A percentile compares a stretch with the other conserved stretches of the same genome.
These are phyloP conservation scores for Malus sieversii DNA, from an alignment of 306 rosid species.

Conservation along the genomic window DNA sequence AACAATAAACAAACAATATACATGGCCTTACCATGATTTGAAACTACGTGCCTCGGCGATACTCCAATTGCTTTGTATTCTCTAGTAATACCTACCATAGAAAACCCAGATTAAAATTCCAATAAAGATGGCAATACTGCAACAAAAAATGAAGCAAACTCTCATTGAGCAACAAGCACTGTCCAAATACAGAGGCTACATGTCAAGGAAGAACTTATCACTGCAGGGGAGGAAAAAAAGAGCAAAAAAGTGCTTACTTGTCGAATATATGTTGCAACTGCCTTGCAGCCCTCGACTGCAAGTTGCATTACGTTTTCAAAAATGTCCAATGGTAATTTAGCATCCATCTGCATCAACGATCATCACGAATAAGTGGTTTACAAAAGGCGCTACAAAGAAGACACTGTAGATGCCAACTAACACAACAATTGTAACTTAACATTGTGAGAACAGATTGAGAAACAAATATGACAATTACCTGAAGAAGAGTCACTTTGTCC, in stretches of 20 bases:
- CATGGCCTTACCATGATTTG: slow-evolving; percentile 6
- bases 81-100: slow-evolving; percentile 55
- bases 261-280: slow-evolving; percentile 64
- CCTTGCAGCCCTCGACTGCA: slow-evolving; percentile 90
- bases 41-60: slow-evolving; percentile 47
- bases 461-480: slow-evolving; percentile 32
- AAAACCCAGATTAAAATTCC: slow-evolving; percentile 1
- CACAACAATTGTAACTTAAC: not conserved
- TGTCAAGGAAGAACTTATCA: not conserved
- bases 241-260: slow-evolving; percentile 40
- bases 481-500: slow-evolving; percentile 86
- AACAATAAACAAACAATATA: not conserved
- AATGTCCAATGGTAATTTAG: slow-evolving; percentile 72
- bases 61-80: slow-evolving; percentile 69
- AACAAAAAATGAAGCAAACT: slow-evolving; percentile 11
- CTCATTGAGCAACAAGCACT: not conserved
- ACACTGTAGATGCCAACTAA: not conserved
- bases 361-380: slow-evolving; percentile 7
- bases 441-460: not conserved
- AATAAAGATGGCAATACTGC: slow-evolving; percentile 2
- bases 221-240: not conserved
- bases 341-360: slow-evolving; percentile 61
- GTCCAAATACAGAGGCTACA: not conserved
- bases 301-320: slow-evolving; percentile 85
- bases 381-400: not conserved